Conservation (phyloP, 768 basidiomycete species). For the Lyophyllum atratum region DNA sequence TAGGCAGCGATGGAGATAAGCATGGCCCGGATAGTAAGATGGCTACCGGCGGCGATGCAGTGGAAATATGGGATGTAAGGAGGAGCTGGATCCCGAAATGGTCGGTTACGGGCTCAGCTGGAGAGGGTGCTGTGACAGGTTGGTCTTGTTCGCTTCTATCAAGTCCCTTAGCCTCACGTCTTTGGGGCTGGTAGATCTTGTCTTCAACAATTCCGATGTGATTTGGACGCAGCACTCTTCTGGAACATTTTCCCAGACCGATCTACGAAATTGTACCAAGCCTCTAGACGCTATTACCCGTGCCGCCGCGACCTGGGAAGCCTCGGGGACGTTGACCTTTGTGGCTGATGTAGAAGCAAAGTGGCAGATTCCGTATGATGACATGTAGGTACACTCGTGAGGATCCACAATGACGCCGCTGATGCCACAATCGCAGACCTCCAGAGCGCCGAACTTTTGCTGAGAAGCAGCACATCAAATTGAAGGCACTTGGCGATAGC, state of each 20-base stretch:
- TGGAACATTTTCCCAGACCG: conserved; percentile 79
- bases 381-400: conserved; percentile 50
- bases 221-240: conserved; percentile 75
- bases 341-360: conserved; percentile 51
- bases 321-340: conserved; percentile 65
- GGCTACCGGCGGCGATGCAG: conserved; percentile 47
- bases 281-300: conserved; percentile 72
- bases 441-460: conserved; percentile 36
- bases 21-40: conserved; percentile 11
- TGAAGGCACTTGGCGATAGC: conserved; percentile 64
- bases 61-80: conserved; percentile 88
- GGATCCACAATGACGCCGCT: not conserved
- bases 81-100: conserved; percentile 84
- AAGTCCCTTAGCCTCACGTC: not conserved
- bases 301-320: conserved; percentile 66
- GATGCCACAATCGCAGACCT: conserved; percentile 27
- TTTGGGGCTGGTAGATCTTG: conserved; percentile 49
- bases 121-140: conserved; percentile 80
- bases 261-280: conserved; percentile 62
- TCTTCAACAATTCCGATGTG: conserved; percentile 69
- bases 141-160: not conserved
- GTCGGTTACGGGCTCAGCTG: conserved; percentile 62
- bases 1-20: conserved; percentile 9
- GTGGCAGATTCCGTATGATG: conserved; percentile 81
- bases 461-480: conserved; percentile 34